Conservation (phyloP, 352 stramenopile species). For the Phytopythium boreale region DNA sequence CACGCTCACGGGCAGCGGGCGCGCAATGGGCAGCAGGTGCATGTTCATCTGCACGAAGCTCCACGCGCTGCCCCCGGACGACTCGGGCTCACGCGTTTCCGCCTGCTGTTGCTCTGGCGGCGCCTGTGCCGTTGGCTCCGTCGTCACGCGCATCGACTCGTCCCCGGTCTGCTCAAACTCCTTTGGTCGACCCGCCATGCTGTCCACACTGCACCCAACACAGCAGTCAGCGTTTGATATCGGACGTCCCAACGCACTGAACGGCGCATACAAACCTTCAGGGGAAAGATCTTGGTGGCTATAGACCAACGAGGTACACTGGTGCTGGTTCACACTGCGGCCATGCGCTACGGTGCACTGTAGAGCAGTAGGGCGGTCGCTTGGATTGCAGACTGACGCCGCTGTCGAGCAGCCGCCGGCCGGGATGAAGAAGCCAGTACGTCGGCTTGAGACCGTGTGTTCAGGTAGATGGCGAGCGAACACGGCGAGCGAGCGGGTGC, state of each 20-base stretch:
- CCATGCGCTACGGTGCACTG: background rate
- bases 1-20: conserved; percentile 54
- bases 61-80: conserved; percentile 43
- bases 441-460: background rate
- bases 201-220: background rate
- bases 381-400: background rate
- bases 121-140: background rate
- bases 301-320: background rate
- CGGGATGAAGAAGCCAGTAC: background rate
- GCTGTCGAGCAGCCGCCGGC: no score
- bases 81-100: background rate
- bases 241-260: background rate
- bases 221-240: background rate
- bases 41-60: conserved; percentile 89
- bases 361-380: no score
- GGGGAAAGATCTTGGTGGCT: background rate
- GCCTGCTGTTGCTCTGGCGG: background rate
- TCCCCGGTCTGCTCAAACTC: background rate
- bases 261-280: background rate
- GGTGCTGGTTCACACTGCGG: background rate
- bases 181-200: background rate
- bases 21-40: conserved; percentile 72
- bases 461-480: no score
- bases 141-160: background rate
- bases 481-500: no score